Base-by-base conservation (phyloP, 2,329 filamentous ascomycete species). In the Ceratocystis papillata region DNA sequence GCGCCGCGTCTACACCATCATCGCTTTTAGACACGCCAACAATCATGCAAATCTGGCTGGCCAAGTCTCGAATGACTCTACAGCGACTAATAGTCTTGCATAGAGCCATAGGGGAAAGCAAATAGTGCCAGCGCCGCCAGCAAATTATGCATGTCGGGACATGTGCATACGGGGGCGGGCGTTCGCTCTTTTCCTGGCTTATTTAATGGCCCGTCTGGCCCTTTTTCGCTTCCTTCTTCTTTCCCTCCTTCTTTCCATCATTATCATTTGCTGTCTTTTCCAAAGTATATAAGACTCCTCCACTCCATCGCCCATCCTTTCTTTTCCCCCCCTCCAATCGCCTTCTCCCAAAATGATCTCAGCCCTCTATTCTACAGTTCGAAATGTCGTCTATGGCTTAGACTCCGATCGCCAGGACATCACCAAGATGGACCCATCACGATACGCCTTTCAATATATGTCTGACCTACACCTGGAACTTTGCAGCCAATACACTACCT, bases 401-500 rank as follows among this genome's bases (percentile, higher is more conserved):
- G 60, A 46, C 22, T 62, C 22, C 3, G 44, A 28, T 25, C 60
- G 57, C 45, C 64, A n/a, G 20, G 64, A 62, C 33, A 30, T 66
- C 30, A 66, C 64, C 20, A 62, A 28, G 3, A 33, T 62, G 41
- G 64, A 62, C 22, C 64, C 64, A n/a, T 28, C 57, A 48, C 60
- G 60, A 6, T 62, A 46, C 22, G 61, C 65, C 50, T 64, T 67
- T 46, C 65, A 67, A 5, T 67, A 61, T 41, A 67, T 81, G 67
- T 82, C 80, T 0, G 80, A 83, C 69, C 73, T 81, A 2, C 79
- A 82, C 70, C 77, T 81, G 3, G 79, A 82, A 67, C 71, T 78
- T 41, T 73, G 75, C 50, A 71, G 76, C 44, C 76, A 79, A 67
- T 81, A 80, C 68, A 67, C 70, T 5, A 71, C 73, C 5, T 81